phyloP scores from a whole-genome alignment of 768 basidiomycete species.

The Collybiopsis luxurians region DNA sequence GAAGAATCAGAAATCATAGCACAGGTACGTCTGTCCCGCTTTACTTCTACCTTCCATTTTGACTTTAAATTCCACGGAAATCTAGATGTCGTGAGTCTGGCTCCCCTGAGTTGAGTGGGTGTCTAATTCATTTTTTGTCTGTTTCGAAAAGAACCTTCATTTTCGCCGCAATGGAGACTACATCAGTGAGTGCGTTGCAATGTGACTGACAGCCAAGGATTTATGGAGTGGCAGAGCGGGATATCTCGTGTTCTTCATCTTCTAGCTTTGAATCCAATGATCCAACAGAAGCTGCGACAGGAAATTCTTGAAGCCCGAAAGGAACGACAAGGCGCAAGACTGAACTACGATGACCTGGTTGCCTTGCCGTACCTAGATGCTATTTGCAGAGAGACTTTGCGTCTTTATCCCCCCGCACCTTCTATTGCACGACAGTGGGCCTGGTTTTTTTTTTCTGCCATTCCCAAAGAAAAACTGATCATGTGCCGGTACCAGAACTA shows the following conservation, averaged over 20 bases:
- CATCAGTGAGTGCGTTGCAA: conserved; percentile 16
- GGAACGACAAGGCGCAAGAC: conserved; percentile 16
- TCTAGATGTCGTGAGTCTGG: neutral
- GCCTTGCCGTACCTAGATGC: conserved; percentile 37
- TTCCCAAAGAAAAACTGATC: no score
- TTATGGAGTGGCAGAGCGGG: conserved; percentile 14
- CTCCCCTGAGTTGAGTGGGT: neutral
- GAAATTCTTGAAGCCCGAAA: conserved; percentile 29
- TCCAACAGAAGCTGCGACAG: conserved; percentile 34
- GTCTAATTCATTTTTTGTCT: neutral
- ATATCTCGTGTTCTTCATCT: conserved; percentile 29
- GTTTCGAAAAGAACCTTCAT: conserved; percentile 27
- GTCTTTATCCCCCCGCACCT: conserved; percentile 20
- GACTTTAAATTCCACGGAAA: no score
- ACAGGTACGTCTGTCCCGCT: conserved; percentile 25
- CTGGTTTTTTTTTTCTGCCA: no score
- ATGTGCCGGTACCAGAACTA: no score
- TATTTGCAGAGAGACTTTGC: conserved; percentile 35
- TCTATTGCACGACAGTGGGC: no score
- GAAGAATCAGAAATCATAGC: conserved; percentile 32
- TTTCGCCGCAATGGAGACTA: conserved; percentile 42
- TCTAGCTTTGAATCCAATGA: conserved; percentile 30
- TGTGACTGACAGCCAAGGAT: no score
- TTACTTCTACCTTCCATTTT: neutral
- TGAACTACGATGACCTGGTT: conserved; percentile 35